Evolutionary conservation across 441 rosid species (phyloP), one percentile per base, ranked within the genome.

Genomic region (Erysimum pusillum): DNA sequence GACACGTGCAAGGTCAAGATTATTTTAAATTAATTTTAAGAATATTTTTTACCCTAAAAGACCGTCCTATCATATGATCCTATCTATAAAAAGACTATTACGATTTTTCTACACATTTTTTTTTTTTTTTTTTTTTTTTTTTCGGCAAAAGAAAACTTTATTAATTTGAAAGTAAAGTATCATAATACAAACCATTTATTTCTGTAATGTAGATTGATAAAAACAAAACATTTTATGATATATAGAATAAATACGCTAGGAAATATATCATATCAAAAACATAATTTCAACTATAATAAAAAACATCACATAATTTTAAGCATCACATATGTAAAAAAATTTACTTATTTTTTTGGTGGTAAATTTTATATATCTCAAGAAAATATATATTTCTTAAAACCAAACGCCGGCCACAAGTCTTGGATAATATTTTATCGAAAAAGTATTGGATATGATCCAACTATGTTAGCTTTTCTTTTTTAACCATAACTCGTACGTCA

Each of bases 11-110:
- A 13, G 76, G 63, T 42, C 20, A 0, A 25, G 1, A 18, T 65
- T 56, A 39, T 46, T 58, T 56, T 52, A 1, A 5, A 10, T 32
- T 9, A n/a, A 9, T 2, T n/a, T 44, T 25, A 10, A 7, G 35
- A 2, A n/a, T 34, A 0, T 5, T 14, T 57, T 32, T 22, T 14
- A 7, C 17, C 64, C 64, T 74, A 45, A 25, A 74, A 74, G 32
- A 45, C 66, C 51, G 78, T 44, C 63, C 63, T 52, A 41, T 63
- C 76, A 53, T 41, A 17, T 73, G 35, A 53, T 74, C 51, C 18
- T 73, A 35, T 65, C 66, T 46, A 57, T 52, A 57, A 54, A 65
- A 44, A 73, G 31, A n/a, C n/a, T n/a, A 51, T 15, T 42, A 9
- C 22, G 39, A 70, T 13, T 14, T 45, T 38, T 69, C 9, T 41